A percentile compares a stretch with the other conserved stretches of the same genome.
Evolutionary conservation across 2,329 filamentous ascomycete species (phyloP).

Genomic region (Aspergillus sergii): DNA sequence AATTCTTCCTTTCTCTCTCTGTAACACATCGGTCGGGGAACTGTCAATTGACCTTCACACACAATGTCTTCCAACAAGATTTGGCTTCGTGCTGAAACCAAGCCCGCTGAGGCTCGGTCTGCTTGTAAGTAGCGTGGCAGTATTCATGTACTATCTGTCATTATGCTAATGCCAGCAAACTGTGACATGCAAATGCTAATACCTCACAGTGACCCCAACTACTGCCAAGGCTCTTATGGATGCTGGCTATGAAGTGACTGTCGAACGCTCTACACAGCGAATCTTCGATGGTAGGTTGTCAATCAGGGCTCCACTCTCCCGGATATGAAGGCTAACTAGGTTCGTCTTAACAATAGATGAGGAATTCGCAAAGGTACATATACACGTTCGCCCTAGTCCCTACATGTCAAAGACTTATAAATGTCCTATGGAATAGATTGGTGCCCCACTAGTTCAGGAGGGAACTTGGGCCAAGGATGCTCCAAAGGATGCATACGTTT

Average conservation of each 20-base stretch:
- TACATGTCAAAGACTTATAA: background rate
- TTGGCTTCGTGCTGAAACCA: constrained; percentile 62
- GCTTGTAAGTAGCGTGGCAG: constrained; percentile 37
- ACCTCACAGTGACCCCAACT: constrained; percentile 48
- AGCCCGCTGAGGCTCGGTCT: constrained; percentile 60
- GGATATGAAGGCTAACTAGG: constrained; percentile 12
- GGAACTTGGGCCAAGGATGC: constrained; percentile 68
- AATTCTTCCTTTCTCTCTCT: constrained; percentile 9
- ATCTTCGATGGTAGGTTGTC: constrained; percentile 54
- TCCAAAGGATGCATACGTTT: constrained; percentile 68
- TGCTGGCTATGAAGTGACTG: constrained; percentile 68
- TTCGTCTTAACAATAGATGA: constrained; percentile 26
- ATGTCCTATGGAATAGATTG: constrained; percentile 47
- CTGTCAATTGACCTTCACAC: constrained; percentile 19
- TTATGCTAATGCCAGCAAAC: background rate
- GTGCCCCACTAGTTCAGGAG: constrained; percentile 66
- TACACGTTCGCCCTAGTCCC: background rate
- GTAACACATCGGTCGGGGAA: background rate
- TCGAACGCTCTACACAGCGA: constrained; percentile 68
- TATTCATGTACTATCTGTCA: background rate
- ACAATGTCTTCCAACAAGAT: constrained; percentile 44
- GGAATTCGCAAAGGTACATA: constrained; percentile 38
- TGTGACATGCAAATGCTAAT: constrained; percentile 10
- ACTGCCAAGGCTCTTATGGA: constrained; percentile 65
- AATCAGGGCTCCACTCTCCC: background rate